phyloP scores from a whole-genome alignment of 306 rosid species.

The Vigna reflexopilosa region DNA sequence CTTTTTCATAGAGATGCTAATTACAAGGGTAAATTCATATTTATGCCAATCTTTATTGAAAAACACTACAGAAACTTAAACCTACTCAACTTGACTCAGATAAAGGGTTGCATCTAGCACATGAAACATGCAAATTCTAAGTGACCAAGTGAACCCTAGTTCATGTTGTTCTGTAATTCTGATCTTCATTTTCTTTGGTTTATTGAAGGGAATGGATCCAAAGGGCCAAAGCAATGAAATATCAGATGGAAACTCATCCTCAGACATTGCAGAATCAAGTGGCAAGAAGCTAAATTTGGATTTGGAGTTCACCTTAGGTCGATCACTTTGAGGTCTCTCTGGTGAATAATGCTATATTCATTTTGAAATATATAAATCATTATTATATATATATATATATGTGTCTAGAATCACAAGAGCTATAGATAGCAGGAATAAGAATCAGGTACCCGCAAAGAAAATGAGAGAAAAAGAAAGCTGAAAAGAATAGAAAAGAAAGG shows the following conservation, averaged over 20 bases:
- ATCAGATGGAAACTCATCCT: constrained; percentile 83
- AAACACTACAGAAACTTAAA: constrained; percentile 33
- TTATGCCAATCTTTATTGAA: not conserved
- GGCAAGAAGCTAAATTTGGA: constrained; percentile 83
- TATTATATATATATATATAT: too few relatives aligned
- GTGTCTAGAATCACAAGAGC: constrained; percentile 27
- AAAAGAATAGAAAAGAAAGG: constrained; percentile 47
- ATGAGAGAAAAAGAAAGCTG: constrained; percentile 57
- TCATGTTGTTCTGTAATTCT: constrained; percentile 49
- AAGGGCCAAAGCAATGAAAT: constrained; percentile 73
- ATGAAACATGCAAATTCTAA: not conserved
- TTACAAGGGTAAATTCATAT: constrained; percentile 19
- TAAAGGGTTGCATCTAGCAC: not conserved
- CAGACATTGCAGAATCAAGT: constrained; percentile 73
- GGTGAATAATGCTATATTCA: not conserved
- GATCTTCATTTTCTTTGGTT: not conserved
- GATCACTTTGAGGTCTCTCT: constrained; percentile 47
- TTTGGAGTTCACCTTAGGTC: constrained; percentile 94
- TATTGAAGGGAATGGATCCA: constrained; percentile 71
- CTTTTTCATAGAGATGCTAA: constrained; percentile 51
- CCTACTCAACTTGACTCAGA: constrained; percentile 47
- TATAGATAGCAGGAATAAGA: constrained; percentile 51
- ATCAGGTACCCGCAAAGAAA: constrained; percentile 61
- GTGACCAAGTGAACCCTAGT: not conserved
- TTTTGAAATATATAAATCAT: constrained; percentile 15